Conservation (phyloP, 257 asterid genomes). For the Gentiana straminea region DNA sequence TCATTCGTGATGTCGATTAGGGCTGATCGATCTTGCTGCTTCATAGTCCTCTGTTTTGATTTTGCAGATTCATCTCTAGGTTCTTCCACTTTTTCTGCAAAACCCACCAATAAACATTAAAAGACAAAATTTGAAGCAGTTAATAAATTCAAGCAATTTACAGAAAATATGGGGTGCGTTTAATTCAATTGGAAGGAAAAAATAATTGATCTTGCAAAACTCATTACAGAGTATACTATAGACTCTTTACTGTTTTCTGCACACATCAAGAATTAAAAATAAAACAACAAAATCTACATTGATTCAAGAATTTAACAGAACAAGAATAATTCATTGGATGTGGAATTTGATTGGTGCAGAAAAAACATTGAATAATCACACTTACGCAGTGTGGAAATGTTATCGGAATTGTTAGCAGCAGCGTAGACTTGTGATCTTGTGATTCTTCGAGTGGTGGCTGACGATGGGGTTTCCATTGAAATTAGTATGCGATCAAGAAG, state of each 20-base stretch:
- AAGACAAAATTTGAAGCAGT: neutral
- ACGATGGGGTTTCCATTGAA: slow-evolving; percentile 79
- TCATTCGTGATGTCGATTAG: slow-evolving; percentile 81
- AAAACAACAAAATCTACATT: too few relatives aligned
- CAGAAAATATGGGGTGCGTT: too few relatives aligned
- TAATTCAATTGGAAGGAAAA: neutral
- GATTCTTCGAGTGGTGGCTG: slow-evolving; percentile 43
- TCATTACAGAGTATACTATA: too few relatives aligned
- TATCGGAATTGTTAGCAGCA: slow-evolving; percentile 21
- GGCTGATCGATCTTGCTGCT: slow-evolving; percentile 57
- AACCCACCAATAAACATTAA: slow-evolving; percentile 1
- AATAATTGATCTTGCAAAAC: too few relatives aligned
- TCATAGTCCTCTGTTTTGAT: slow-evolving; percentile 30
- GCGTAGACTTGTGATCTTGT: slow-evolving; percentile 66
- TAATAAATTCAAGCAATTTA: neutral
- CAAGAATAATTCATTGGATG: neutral
- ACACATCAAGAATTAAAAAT: too few relatives aligned
- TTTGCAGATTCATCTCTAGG: slow-evolving; percentile 26
- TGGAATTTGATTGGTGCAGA: too few relatives aligned
- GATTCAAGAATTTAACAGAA: neutral
- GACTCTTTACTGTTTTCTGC: too few relatives aligned
- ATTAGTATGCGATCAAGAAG: slow-evolving; percentile 1
- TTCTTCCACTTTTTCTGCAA: slow-evolving; percentile 50
- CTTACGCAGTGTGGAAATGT: slow-evolving; percentile 24
- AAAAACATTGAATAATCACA: neutral